Conservation (phyloP, 73 alveolate species). For the Paramecium bursaria region DNA sequence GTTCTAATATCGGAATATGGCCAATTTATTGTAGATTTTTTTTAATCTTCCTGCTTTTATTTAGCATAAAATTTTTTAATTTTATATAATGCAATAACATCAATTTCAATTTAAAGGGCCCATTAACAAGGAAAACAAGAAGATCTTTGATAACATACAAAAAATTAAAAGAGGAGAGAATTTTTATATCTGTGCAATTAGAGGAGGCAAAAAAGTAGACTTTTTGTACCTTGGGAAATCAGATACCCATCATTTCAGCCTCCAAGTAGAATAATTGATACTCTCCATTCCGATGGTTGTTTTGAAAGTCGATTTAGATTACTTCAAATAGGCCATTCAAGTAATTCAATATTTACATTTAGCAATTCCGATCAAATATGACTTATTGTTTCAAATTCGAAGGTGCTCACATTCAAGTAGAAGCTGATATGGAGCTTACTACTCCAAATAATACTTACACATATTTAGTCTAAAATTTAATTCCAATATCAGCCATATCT, state of each 20-base stretch:
- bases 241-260: conserved; percentile 36
- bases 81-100: too few relatives aligned
- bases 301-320: conserved; percentile 29
- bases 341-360: conserved; percentile 4
- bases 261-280: background rate
- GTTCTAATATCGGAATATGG: too few relatives aligned
- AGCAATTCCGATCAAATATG: too few relatives aligned
- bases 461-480: background rate
- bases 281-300: background rate
- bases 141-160: conserved; percentile 15
- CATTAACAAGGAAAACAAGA: conserved; percentile 38
- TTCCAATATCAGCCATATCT: conserved; percentile 19
- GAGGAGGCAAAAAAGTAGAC: conserved; percentile 9
- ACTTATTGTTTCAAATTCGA: too few relatives aligned
- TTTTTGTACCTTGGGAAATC: conserved; percentile 19
- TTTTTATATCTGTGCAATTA: conserved; percentile 33
- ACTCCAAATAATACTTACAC: conserved; percentile 24
- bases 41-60: too few relatives aligned
- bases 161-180: conserved; percentile 27
- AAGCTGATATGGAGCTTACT: background rate
- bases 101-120: conserved; percentile 21
- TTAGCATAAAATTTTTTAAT: too few relatives aligned
- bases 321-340: conserved; percentile 42
- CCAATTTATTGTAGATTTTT: too few relatives aligned
- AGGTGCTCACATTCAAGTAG: background rate